A percentile compares a stretch with the other conserved stretches of the same genome.
phyloP scores from a whole-genome alignment of 768 basidiomycete species.

The Hemileccinum impolitum region DNA sequence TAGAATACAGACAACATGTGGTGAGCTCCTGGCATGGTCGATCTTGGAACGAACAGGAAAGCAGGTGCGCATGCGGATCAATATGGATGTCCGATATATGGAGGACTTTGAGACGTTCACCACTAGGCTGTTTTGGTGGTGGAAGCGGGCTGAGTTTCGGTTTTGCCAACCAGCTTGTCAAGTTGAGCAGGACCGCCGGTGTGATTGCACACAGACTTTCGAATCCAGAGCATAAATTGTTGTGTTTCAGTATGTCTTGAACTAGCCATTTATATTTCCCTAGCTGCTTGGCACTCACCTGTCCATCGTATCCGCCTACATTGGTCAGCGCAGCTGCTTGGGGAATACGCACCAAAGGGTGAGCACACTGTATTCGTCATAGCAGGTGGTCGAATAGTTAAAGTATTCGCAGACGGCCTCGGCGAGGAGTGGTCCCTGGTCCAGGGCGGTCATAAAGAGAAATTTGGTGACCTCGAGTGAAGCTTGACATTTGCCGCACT shows the following conservation, averaged over 20 bases:
- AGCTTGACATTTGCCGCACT: slow-evolving; percentile 38
- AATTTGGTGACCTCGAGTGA: slow-evolving; percentile 40
- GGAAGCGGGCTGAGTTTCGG: slow-evolving; percentile 46
- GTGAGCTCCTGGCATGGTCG: background rate
- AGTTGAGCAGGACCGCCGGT: slow-evolving; percentile 38
- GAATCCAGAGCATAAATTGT: slow-evolving; percentile 36
- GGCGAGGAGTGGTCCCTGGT: slow-evolving; percentile 38
- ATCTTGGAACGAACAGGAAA: background rate
- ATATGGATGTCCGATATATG: slow-evolving; percentile 49
- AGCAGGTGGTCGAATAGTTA: slow-evolving; percentile 36
- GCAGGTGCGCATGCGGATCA: slow-evolving; percentile 38
- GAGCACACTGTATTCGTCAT: slow-evolving; percentile 30
- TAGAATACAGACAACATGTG: slow-evolving; percentile 15
- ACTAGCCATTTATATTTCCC: background rate
- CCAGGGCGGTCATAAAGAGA: slow-evolving; percentile 39
- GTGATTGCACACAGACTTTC: slow-evolving; percentile 35
- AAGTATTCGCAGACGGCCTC: slow-evolving; percentile 42
- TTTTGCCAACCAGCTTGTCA: slow-evolving; percentile 46
- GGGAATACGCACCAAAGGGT: slow-evolving; percentile 40
- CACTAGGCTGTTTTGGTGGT: slow-evolving; percentile 37
- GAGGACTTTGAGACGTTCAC: slow-evolving; percentile 43
- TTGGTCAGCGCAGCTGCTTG: slow-evolving; percentile 45
- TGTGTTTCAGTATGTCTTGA: background rate
- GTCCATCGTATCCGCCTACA: slow-evolving; percentile 46
- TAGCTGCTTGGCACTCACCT: slow-evolving; percentile 26